phyloP scores from a whole-genome alignment of 257 asterid species.

The Linaria vulgaris region DNA sequence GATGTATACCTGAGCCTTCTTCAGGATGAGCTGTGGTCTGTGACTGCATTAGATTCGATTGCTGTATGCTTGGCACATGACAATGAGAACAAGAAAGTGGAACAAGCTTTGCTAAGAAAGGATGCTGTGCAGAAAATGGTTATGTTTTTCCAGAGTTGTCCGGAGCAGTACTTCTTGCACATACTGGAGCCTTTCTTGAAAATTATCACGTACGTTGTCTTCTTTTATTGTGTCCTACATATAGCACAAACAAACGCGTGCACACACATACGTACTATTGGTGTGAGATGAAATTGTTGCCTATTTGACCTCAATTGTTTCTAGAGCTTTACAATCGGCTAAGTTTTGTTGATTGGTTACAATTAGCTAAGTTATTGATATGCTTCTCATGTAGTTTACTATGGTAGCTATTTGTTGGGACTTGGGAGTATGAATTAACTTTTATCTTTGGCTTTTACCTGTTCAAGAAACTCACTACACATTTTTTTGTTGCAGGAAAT shows the following conservation, averaged over 20 bases:
- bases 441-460: constrained; percentile 12
- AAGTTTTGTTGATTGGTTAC: no score
- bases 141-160: constrained; percentile 83
- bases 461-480: constrained; percentile 17
- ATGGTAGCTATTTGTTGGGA: no score
- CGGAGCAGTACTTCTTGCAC: constrained; percentile 93
- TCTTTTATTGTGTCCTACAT: constrained; percentile 4
- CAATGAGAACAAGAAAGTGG: constrained; percentile 87
- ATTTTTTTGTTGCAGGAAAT: constrained; percentile 64
- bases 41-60: constrained; percentile 94
- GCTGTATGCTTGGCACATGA: constrained; percentile 98
- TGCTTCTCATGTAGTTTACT: no score
- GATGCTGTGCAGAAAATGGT: constrained; percentile 93
- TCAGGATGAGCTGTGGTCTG: constrained; percentile 93
- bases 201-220: constrained; percentile 79
- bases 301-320: no score
- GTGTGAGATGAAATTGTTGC: no score
- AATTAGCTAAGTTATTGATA: no score
- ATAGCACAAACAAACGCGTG: no score
- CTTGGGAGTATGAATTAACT: neutral
- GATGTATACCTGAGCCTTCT: constrained; percentile 95
- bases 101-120: constrained; percentile 84
- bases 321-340: no score
- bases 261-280: no score
- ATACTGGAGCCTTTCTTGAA: constrained; percentile 97